Conservation (phyloP, 2,329 filamentous ascomycete genomes). For the Septoria linicola region DNA sequence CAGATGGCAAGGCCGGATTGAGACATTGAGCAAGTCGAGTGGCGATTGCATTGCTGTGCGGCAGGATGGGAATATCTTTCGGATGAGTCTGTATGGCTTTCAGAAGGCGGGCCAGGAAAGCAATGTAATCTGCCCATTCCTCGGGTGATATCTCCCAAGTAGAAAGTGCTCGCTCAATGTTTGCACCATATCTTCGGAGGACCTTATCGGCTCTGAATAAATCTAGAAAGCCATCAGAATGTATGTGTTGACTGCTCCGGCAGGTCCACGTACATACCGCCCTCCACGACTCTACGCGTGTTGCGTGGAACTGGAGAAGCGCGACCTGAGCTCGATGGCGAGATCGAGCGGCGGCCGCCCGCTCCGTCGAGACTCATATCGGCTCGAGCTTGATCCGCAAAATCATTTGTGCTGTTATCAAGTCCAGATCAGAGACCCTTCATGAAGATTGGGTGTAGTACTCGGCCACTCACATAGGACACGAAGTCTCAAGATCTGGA, state of each 20-base stretch:
- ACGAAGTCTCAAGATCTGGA: too few species aligned
- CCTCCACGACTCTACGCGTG: slow-evolving; percentile 73
- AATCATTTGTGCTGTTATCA: slow-evolving; percentile 1
- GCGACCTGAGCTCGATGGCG: slow-evolving; percentile 81
- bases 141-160: slow-evolving; percentile 91
- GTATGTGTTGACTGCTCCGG: background rate
- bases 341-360: slow-evolving; percentile 59
- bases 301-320: slow-evolving; percentile 72
- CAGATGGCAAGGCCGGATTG: slow-evolving; percentile 87
- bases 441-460: too few species aligned
- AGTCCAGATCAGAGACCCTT: background rate
- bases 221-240: slow-evolving; percentile 46
- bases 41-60: slow-evolving; percentile 78
- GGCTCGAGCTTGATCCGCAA: background rate
- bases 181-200: slow-evolving; percentile 85
- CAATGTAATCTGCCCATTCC: slow-evolving; percentile 99
- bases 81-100: slow-evolving; percentile 92
- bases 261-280: slow-evolving; percentile 58
- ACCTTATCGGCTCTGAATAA: slow-evolving; percentile 60
- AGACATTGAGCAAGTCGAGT: slow-evolving; percentile 93
- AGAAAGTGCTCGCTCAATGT: slow-evolving; percentile 80
- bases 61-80: slow-evolving; percentile 67
- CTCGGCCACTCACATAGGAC: too few species aligned
- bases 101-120: slow-evolving; percentile 83
- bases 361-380: slow-evolving; percentile 65